Evolutionary conservation across 129 eudicot species (phyloP), one percentile per base, ranked within the genome.

Genomic region (Chrysanthemum makinoi): DNA sequence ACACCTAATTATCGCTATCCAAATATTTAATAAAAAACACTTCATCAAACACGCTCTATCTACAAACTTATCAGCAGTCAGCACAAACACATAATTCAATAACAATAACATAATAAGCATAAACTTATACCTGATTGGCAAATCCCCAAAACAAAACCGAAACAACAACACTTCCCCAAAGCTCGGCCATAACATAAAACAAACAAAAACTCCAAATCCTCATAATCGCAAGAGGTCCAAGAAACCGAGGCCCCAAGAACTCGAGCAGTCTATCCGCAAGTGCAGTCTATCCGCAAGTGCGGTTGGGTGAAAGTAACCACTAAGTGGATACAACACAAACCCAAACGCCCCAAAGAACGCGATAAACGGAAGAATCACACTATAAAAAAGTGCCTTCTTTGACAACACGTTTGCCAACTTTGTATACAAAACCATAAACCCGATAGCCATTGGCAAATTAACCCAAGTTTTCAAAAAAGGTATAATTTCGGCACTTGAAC

Each of bases 141-240:
- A 95, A 90, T 2, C 99, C 99, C 99, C 99, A 95, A 79, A 95
- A 90, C 81, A 95, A 89, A 30, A 95, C 99, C 0, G 99, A 95
- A 74, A 95, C 81, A 35, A 95, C 99, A 59, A 95, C 99, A 84
- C 99, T 95, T 16, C 99, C 99, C 99, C 99, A 95, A 65, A 94
- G 96, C 83, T 95, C 99, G 75, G 99, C 99, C 99, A 95, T 95
- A 53, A 95, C 99, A 90, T 95, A 90, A 66, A 95, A 95, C 96
- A 90, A 82, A 79, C 96, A 95, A 66, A 90, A 95, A 54, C 97
- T 90, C 99, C 99, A 90, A 10, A 90, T 95, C 89, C 97, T 88
- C 83, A 90, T 62, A 77, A 95, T 95, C 3, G 99, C 97, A 75
- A 95, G 96, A 2, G 97, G 99, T 1, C 97, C 97, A 13, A 95